Percentiles rank a stretch among this genome's conserved stretches.
Evolutionary conservation across 768 basidiomycete species (phyloP).

Genomic region (Auricularia auricula-judae): DNA sequence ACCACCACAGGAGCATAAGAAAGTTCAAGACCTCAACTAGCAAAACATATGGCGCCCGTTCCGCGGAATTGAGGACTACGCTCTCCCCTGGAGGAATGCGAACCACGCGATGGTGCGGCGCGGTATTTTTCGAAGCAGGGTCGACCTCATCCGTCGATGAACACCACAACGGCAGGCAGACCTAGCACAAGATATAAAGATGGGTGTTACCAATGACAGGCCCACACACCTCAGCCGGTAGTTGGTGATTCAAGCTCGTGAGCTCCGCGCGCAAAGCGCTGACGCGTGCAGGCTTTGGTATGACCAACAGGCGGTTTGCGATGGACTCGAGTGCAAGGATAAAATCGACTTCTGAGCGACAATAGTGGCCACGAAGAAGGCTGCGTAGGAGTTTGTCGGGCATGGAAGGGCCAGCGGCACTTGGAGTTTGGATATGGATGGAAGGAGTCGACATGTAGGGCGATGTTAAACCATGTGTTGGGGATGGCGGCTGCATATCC

Average conservation of each 20-base stretch:
- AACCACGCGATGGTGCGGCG: constrained; percentile 86
- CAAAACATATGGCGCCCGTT: constrained; percentile 87
- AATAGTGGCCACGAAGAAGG: constrained; percentile 77
- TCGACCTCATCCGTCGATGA: constrained; percentile 25
- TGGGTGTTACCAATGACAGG: neutral
- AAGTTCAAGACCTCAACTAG: constrained; percentile 48
- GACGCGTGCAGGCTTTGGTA: constrained; percentile 88
- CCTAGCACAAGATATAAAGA: constrained; percentile 27
- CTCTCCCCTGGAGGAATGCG: constrained; percentile 96
- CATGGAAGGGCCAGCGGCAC: constrained; percentile 27
- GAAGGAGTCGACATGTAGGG: constrained; percentile 68
- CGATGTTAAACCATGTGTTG: constrained; percentile 11
- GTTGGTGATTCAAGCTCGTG: constrained; percentile 88
- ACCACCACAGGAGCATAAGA: neutral
- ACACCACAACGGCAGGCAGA: constrained; percentile 87
- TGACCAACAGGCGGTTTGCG: constrained; percentile 79
- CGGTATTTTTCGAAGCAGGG: constrained; percentile 41
- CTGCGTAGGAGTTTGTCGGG: constrained; percentile 50
- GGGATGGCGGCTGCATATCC: constrained; percentile 27
- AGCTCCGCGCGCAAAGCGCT: constrained; percentile 95
- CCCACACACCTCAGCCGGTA: constrained; percentile 81
- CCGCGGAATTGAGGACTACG: constrained; percentile 95
- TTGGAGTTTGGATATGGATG: constrained; percentile 34
- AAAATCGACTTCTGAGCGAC: constrained; percentile 82
- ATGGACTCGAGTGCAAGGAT: constrained; percentile 83